These are phyloP conservation scores for Phyllosticta capitalensis DNA, from an alignment of 2,329 filamentous ascomycete genomes.

Conservation along the genomic window DNA sequence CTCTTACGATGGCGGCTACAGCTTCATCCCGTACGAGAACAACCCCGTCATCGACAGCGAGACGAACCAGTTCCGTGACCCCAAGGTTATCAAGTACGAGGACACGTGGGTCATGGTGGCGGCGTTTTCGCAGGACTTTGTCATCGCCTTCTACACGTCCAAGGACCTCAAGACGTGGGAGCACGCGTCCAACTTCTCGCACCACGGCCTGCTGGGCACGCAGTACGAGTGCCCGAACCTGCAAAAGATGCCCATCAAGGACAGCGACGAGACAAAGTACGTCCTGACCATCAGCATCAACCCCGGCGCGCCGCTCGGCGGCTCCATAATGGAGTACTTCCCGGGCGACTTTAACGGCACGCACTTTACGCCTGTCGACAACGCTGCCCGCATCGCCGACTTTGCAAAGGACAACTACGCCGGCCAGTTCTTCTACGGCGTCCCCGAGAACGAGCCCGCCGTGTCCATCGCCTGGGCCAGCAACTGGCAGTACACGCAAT, in stretches of 20 bases:
- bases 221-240: conserved; percentile 59
- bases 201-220: conserved; percentile 42
- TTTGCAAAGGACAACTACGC: conserved; percentile 48
- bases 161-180: conserved; percentile 51
- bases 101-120: conserved; percentile 50
- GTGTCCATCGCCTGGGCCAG: conserved; percentile 48
- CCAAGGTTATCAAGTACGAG: conserved; percentile 53
- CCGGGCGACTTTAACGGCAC: conserved; percentile 55
- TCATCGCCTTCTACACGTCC: conserved; percentile 53
- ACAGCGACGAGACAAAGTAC: conserved; percentile 31
- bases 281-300: conserved; percentile 47
- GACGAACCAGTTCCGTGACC: conserved; percentile 53
- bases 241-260: conserved; percentile 44
- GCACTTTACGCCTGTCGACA: conserved; percentile 43
- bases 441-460: conserved; percentile 27
- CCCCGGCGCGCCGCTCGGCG: conserved; percentile 48
- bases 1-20: conserved; percentile 52
- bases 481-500: conserved; percentile 50
- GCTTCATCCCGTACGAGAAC: conserved; percentile 47
- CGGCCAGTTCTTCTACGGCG: conserved; percentile 46
- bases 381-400: conserved; percentile 33
- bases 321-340: conserved; percentile 48
- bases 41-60: conserved; percentile 53
- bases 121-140: conserved; percentile 46
- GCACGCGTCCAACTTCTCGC: conserved; percentile 48